These are phyloP conservation scores for Gymnopus androsaceus DNA, from an alignment of 1,284 basidiomycete species.

Conservation along the genomic window DNA sequence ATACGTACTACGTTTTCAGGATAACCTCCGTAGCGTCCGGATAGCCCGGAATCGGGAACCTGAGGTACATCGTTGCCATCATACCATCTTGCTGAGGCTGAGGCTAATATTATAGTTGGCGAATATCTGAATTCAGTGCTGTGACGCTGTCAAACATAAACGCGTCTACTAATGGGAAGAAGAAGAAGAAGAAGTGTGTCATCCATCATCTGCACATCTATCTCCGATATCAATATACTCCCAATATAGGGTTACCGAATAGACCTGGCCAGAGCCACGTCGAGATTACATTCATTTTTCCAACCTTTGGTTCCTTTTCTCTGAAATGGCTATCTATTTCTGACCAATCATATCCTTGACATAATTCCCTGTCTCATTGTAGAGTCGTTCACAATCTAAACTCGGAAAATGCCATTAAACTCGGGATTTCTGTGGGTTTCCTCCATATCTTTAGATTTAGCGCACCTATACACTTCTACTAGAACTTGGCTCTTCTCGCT, in stretches of 20 bases:
- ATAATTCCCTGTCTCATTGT: no score
- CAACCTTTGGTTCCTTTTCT: no score
- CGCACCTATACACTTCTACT: background rate
- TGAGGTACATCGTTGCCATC: constrained; percentile 9
- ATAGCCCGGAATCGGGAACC: constrained; percentile 11
- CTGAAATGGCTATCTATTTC: no score
- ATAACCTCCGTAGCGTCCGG: constrained; percentile 3
- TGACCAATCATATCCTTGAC: no score
- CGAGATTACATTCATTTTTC: no score
- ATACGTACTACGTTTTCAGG: background rate
- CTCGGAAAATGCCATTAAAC: no score
- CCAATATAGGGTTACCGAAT: background rate
- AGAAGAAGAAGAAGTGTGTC: background rate
- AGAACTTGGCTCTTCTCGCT: background rate
- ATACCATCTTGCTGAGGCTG: constrained; percentile 6
- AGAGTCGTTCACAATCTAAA: no score
- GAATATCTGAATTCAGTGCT: constrained; percentile 4
- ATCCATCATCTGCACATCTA: background rate
- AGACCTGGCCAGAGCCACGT: no score
- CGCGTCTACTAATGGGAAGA: background rate
- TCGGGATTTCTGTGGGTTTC: no score
- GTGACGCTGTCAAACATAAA: background rate
- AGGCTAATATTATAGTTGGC: constrained; percentile 8
- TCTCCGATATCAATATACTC: background rate
- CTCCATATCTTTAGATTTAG: no score